Evolutionary conservation across 805 yeast species (phyloP).

Genomic region (Candida sphagnicola): DNA sequence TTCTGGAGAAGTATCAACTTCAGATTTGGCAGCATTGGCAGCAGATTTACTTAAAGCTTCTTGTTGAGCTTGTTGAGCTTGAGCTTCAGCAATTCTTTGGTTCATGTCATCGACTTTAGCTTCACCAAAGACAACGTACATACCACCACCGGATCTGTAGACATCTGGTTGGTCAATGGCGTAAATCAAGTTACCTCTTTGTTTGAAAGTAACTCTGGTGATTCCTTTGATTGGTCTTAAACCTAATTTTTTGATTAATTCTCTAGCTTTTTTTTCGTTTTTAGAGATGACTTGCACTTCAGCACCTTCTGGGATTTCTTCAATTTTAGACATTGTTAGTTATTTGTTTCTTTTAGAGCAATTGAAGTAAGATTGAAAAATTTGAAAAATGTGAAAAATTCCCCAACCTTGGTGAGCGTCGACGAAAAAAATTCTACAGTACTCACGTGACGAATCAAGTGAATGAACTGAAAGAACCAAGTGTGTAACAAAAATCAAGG

Average conservation of each 20-base stretch:
- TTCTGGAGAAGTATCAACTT: constrained; percentile 61
- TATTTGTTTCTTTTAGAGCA: constrained; percentile 15
- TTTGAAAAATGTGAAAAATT: constrained; percentile 2
- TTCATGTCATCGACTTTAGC: constrained; percentile 93
- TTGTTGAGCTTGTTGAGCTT: constrained; percentile 65
- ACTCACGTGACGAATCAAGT: no score
- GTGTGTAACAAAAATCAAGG: no score
- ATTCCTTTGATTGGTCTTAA: constrained; percentile 89
- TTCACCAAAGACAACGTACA: constrained; percentile 96
- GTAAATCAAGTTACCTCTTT: constrained; percentile 84
- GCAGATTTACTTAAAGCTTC: constrained; percentile 43
- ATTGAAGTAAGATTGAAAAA: constrained; percentile 1
- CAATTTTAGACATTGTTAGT: constrained; percentile 35
- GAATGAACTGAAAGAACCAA: no score
- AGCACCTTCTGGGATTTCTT: constrained; percentile 78
- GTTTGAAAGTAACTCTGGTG: constrained; percentile 92
- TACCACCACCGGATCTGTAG: constrained; percentile 88
- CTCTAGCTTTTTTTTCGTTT: constrained; percentile 96
- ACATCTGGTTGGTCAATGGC: constrained; percentile 95
- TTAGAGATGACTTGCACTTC: constrained; percentile 76
- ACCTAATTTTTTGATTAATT: constrained; percentile 79
- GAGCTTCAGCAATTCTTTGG: constrained; percentile 80
- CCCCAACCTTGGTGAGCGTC: not conserved
- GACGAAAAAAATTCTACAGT: no score
- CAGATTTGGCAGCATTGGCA: constrained; percentile 25